phyloP scores from a whole-genome alignment of 805 yeast species.

The Yarrowia deformans region DNA sequence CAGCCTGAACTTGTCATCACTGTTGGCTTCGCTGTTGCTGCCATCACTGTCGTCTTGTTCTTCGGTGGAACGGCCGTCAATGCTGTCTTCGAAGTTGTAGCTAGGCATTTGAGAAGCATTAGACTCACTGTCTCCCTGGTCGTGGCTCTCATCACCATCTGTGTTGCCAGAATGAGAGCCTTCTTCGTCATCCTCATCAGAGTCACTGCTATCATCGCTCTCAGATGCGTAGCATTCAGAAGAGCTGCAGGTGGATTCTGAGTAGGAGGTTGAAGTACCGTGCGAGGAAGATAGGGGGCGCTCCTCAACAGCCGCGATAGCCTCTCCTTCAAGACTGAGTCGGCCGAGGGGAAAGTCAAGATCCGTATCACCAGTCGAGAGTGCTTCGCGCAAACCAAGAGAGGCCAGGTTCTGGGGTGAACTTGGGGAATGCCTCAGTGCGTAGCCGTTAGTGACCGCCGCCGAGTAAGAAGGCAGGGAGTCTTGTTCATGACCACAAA shows the following conservation, averaged over 20 bases:
- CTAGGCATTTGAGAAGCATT: slow-evolving; percentile 3
- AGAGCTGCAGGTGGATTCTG: slow-evolving; percentile 12
- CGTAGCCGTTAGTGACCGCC: neutral
- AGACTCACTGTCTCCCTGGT: neutral
- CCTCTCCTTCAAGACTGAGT: neutral
- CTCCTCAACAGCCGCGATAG: neutral
- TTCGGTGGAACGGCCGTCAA: slow-evolving; percentile 6
- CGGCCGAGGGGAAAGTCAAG: neutral
- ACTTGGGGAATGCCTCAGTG: neutral
- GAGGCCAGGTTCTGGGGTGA: neutral
- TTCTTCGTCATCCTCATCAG: neutral
- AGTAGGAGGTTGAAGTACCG: neutral
- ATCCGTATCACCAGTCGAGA: neutral
- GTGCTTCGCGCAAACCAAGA: neutral
- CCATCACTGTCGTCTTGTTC: slow-evolving; percentile 5
- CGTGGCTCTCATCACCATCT: neutral
- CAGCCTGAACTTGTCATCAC: slow-evolving; percentile 2
- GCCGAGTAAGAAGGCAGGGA: slow-evolving; percentile 17
- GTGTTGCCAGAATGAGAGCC: neutral
- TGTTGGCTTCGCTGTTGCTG: slow-evolving; percentile 6
- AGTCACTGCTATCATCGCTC: neutral
- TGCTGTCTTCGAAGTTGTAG: slow-evolving; percentile 5
- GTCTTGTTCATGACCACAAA: neutral
- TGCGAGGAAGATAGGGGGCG: neutral
- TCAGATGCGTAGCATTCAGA: slow-evolving; percentile 13